Conservation (phyloP, 2,329 filamentous ascomycete genomes). For the Pseudogymnoascus sp. region DNA sequence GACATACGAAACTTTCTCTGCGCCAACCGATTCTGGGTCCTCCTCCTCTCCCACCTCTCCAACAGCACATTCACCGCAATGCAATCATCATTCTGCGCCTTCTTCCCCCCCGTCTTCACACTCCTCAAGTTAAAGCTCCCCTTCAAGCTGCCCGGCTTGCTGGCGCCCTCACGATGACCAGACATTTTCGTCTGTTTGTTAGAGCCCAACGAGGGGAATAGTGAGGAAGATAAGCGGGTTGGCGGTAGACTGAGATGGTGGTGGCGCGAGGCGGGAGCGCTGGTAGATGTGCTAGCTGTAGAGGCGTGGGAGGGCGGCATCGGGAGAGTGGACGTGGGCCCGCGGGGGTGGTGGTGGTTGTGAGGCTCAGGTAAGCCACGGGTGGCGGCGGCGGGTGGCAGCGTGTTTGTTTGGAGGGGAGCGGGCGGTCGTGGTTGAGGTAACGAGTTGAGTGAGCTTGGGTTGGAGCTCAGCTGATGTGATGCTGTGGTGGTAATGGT, state of each 20-base stretch:
- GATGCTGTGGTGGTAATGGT: background rate
- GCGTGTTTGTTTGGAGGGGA: background rate
- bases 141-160: background rate
- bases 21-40: constrained; percentile 68
- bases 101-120: constrained; percentile 4
- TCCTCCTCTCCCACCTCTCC: constrained; percentile 54
- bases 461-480: background rate
- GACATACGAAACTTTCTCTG: constrained; percentile 69
- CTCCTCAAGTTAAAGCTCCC: background rate
- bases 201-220: background rate
- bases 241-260: no score
- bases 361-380: background rate
- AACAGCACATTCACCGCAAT: constrained; percentile 58
- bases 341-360: no score
- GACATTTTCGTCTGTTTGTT: background rate
- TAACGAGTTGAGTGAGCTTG: background rate
- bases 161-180: background rate
- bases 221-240: no score
- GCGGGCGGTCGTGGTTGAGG: background rate
- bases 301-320: background rate
- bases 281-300: background rate
- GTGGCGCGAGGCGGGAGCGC: background rate
- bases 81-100: constrained; percentile 50
- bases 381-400: background rate
- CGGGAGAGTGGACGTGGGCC: background rate